These are phyloP conservation scores for Neurospora sp. DNA, from an alignment of 495 filamentous ascomycete species.

Conservation along the genomic window DNA sequence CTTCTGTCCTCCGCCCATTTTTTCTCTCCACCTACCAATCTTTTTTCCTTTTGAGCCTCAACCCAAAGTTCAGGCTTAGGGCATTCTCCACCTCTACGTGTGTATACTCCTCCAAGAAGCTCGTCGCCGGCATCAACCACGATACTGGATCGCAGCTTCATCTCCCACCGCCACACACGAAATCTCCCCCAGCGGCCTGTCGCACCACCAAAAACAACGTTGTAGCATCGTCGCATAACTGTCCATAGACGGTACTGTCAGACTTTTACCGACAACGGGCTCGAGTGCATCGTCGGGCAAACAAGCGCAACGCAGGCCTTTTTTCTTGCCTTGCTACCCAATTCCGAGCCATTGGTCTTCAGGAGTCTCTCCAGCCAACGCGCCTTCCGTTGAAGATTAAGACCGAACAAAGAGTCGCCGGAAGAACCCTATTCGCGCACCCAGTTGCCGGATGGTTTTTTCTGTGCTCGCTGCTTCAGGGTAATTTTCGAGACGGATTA, in stretches of 20 bases:
- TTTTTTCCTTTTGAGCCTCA: conserved; percentile 26
- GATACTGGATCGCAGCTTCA: conserved; percentile 12
- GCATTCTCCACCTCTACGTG: conserved; percentile 18
- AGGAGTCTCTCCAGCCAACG: conserved; percentile 4
- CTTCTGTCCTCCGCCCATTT: conserved; percentile 18
- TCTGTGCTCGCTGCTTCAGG: conserved; percentile 13
- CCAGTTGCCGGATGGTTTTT: conserved; percentile 23
- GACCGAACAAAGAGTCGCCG: background rate
- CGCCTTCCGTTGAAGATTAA: conserved; percentile 1
- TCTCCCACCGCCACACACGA: conserved; percentile 5
- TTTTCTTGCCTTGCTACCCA: conserved; percentile 10
- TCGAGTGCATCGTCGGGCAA: conserved; percentile 9
- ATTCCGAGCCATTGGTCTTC: conserved; percentile 4
- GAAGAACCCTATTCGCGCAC: conserved; percentile 18
- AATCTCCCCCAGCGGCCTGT: background rate
- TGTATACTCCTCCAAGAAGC: conserved; percentile 6
- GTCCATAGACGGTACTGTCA: background rate
- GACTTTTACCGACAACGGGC: background rate
- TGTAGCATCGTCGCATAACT: background rate
- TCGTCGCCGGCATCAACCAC: background rate
- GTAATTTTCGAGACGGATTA: conserved; percentile 28
- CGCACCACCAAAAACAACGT: background rate
- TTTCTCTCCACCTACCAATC: conserved; percentile 28
- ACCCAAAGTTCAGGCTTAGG: conserved; percentile 19
- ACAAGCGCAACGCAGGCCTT: conserved; percentile 4